phyloP scores from a whole-genome alignment of 768 basidiomycete species.

The Rhodocollybia butyracea region DNA sequence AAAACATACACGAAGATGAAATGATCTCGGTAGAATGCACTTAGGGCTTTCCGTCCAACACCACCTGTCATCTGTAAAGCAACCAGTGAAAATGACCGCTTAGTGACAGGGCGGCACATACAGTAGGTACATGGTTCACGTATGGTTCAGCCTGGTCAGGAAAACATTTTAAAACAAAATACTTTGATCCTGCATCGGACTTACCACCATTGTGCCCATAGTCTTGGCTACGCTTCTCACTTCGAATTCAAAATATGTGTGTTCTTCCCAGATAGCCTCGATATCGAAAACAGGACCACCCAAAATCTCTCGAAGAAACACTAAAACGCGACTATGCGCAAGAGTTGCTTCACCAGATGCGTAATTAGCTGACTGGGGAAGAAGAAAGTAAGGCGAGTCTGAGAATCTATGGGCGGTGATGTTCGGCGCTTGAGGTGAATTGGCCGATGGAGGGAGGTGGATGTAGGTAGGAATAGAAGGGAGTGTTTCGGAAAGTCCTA shows the following conservation, averaged over 20 bases:
- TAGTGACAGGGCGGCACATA: slow-evolving; percentile 16
- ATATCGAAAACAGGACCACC: slow-evolving; percentile 54
- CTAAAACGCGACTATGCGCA: slow-evolving; percentile 44
- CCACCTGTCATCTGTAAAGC: slow-evolving; percentile 49
- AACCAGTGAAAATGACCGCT: background rate
- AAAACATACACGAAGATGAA: slow-evolving; percentile 46
- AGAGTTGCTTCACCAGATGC: slow-evolving; percentile 38
- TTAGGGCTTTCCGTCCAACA: slow-evolving; percentile 44
- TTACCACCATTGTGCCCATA: slow-evolving; percentile 55
- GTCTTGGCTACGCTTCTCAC: slow-evolving; percentile 47
- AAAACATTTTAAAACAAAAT: background rate
- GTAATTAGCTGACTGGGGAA: slow-evolving; percentile 39
- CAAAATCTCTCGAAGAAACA: slow-evolving; percentile 41
- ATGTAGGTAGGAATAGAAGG: slow-evolving; percentile 33
- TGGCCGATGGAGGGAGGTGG: slow-evolving; percentile 23
- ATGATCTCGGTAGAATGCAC: slow-evolving; percentile 54
- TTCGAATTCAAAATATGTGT: slow-evolving; percentile 53
- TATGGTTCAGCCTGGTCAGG: slow-evolving; percentile 47
- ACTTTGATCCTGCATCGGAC: slow-evolving; percentile 7
- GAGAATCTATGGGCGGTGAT: slow-evolving; percentile 28
- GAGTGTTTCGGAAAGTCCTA: slow-evolving; percentile 24
- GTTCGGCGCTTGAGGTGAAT: slow-evolving; percentile 14
- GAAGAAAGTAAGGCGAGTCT: slow-evolving; percentile 37
- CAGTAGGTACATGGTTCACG: slow-evolving; percentile 58
- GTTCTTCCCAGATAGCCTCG: slow-evolving; percentile 61